phyloP scores from a whole-genome alignment of 495 filamentous ascomycete species.

The Evernia prunastri region DNA sequence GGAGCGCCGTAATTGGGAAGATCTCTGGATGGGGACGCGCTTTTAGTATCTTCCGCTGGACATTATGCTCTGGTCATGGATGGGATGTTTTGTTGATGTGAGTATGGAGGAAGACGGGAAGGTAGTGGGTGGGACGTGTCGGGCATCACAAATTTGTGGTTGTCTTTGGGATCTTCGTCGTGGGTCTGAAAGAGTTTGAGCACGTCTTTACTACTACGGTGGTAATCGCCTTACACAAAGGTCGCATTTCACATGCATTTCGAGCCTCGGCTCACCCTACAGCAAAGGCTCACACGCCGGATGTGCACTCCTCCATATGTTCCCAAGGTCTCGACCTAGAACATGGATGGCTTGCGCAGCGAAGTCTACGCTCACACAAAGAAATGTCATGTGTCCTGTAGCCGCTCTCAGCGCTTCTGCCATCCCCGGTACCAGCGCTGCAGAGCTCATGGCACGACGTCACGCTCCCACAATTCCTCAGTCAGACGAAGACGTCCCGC shows the following conservation, averaged over 20 bases:
- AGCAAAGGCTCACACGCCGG: conserved; percentile 45
- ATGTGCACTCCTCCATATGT: conserved; percentile 22
- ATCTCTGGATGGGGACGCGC: conserved; percentile 56
- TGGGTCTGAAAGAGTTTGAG: conserved; percentile 17
- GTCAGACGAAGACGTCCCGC: conserved; percentile 35
- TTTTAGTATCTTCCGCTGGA: conserved; percentile 54
- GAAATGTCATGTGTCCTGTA: conserved; percentile 28
- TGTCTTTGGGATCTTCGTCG: conserved; percentile 31
- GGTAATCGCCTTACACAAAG: conserved; percentile 23
- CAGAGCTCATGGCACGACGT: conserved; percentile 28
- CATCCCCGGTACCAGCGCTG: conserved; percentile 26
- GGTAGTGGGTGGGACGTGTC: conserved; percentile 33
- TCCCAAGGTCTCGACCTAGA: conserved; percentile 22
- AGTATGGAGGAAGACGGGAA: conserved; percentile 27
- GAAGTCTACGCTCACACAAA: conserved; percentile 38
- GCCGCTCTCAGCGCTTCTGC: conserved; percentile 22
- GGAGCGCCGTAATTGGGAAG: conserved; percentile 60
- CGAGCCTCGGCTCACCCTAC: conserved; percentile 2
- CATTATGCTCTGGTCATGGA: conserved; percentile 50
- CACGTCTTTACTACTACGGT: conserved; percentile 18
- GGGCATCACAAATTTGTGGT: conserved; percentile 28
- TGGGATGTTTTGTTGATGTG: conserved; percentile 42
- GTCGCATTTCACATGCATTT: conserved; percentile 14
- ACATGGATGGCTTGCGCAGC: conserved; percentile 31
- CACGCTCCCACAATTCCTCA: conserved; percentile 25